A percentile compares a stretch with the other conserved stretches of the same genome.
Conservation (phyloP, 495 filamentous ascomycete genomes). For the Talaromyces trachyspermus region DNA sequence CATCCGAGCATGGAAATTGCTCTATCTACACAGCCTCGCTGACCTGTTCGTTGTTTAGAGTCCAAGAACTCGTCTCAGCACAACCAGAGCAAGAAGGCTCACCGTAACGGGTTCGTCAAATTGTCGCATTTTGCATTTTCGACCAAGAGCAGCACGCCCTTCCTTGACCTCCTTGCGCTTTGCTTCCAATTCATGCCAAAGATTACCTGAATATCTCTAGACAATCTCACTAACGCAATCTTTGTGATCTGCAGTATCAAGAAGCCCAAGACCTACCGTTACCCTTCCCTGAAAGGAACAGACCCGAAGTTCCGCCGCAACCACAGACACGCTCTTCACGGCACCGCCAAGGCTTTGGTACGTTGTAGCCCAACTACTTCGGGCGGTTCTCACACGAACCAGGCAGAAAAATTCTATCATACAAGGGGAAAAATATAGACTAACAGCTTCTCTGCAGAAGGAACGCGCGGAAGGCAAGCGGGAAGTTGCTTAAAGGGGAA, state of each 20-base stretch:
- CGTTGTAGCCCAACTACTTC: slow-evolving; percentile 25
- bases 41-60: slow-evolving; percentile 48
- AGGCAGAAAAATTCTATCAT: neutral
- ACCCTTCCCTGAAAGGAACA: slow-evolving; percentile 96
- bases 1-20: too few species aligned
- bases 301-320: slow-evolving; percentile 99
- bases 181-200: too few species aligned
- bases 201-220: too few species aligned
- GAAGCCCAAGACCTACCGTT: slow-evolving; percentile 98
- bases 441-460: slow-evolving; percentile 61
- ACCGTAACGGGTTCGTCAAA: slow-evolving; percentile 83
- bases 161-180: too few species aligned
- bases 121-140: neutral
- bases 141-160: too few species aligned
- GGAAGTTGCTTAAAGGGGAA: slow-evolving; percentile 68
- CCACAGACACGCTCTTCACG: slow-evolving; percentile 97
- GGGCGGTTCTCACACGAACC: neutral
- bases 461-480: slow-evolving; percentile 95
- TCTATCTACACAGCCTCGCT: neutral
- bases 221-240: too few species aligned
- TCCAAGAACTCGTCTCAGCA: slow-evolving; percentile 99
- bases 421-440: slow-evolving; percentile 27
- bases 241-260: slow-evolving; percentile 70
- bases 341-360: slow-evolving; percentile 96
- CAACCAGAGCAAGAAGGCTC: slow-evolving; percentile 93